Percentiles rank a stretch among this genome's conserved stretches.
phyloP scores from a whole-genome alignment of 2,329 filamentous ascomycete species.

The Pyricularia grisea region DNA sequence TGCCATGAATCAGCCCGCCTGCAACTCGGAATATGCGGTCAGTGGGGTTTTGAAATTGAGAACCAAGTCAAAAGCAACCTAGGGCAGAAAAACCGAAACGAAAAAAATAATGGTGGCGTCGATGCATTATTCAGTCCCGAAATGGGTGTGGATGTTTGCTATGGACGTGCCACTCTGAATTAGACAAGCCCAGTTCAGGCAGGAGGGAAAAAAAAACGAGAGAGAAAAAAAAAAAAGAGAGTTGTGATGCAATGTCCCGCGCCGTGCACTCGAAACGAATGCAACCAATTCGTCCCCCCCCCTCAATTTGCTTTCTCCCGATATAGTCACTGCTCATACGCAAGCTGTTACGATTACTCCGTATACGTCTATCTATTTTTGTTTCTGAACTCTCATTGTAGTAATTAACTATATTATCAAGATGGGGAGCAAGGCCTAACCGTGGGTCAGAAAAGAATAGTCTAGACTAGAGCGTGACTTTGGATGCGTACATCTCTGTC shows the following conservation, averaged over 20 bases:
- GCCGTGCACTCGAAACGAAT: neutral
- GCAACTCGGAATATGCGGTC: neutral
- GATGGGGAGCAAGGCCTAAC: neutral
- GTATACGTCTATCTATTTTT: neutral
- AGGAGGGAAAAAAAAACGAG: neutral
- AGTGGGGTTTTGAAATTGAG: neutral
- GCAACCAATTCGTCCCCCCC: neutral
- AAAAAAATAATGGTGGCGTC: neutral
- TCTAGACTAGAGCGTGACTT: neutral
- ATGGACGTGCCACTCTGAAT: neutral
- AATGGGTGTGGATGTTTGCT: neutral
- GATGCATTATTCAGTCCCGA: neutral
- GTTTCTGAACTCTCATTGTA: neutral
- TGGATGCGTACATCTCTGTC: neutral
- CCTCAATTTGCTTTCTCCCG: neutral
- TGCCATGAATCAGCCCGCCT: neutral
- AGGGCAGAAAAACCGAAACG: neutral
- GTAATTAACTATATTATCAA: neutral
- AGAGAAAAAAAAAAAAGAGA: neutral
- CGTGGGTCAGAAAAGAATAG: neutral
- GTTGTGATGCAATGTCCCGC: neutral
- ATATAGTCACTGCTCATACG: neutral
- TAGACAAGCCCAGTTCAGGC: neutral
- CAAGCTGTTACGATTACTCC: neutral
- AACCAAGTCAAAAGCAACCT: neutral